phyloP scores from a whole-genome alignment of 306 rosid genomes.

The Lupinus albus region DNA sequence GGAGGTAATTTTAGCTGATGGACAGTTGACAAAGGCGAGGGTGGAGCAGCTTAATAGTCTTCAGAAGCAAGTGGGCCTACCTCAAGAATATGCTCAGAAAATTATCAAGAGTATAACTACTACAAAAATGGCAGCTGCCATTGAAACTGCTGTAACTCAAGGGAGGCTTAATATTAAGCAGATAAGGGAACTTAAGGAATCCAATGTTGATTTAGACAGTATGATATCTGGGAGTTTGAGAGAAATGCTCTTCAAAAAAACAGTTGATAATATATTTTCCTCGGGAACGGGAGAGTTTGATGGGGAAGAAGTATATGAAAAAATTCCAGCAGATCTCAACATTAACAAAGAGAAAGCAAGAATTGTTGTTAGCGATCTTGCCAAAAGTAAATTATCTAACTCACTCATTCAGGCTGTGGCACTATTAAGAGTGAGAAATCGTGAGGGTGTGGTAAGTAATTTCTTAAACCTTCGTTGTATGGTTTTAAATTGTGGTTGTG shows the following conservation, averaged over 20 bases:
- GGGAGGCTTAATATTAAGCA: conserved; percentile 88
- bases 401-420: conserved; percentile 91
- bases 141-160: conserved; percentile 88
- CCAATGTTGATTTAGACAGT: conserved; percentile 80
- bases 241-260: conserved; percentile 85
- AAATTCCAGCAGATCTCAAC: conserved; percentile 83
- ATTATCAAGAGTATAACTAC: conserved; percentile 90
- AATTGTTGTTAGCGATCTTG: conserved; percentile 69
- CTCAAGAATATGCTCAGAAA: conserved; percentile 88
- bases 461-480: not conserved
- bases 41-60: conserved; percentile 78
- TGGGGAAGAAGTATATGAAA: conserved; percentile 87
- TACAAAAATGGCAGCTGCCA: conserved; percentile 91
- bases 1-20: conserved; percentile 94
- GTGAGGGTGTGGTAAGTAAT: conserved; percentile 72
- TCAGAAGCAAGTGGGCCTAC: conserved; percentile 89
- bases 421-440: conserved; percentile 79
- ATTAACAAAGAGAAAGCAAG: conserved; percentile 78
- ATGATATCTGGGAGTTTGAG: conserved; percentile 85
- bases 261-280: conserved; percentile 89
- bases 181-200: conserved; percentile 93
- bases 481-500: no score
- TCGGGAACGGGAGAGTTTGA: conserved; percentile 98
- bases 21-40: conserved; percentile 87
- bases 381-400: conserved; percentile 73